These are phyloP conservation scores for Ascochyta viciae-villosae DNA, from an alignment of 2,329 filamentous ascomycete species.

Conservation along the genomic window DNA sequence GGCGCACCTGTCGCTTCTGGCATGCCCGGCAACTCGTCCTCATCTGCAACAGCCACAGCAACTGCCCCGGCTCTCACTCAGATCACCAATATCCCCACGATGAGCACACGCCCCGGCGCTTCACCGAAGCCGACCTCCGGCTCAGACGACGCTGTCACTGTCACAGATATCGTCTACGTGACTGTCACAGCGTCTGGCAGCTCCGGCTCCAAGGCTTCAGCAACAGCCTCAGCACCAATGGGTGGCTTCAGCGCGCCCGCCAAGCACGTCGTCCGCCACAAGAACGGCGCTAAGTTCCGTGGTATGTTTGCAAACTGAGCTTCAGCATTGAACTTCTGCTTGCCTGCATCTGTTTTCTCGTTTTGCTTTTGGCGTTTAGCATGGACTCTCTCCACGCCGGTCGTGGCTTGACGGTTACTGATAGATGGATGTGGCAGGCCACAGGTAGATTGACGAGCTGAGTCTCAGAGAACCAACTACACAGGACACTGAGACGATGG, in stretches of 20 bases:
- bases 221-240: not conserved
- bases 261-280: conserved; percentile 12
- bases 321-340: not conserved
- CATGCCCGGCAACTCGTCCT: conserved; percentile 11
- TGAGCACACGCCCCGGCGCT: conserved; percentile 24
- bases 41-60: conserved; percentile 6
- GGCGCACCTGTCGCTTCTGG: conserved; percentile 5
- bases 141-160: conserved; percentile 21
- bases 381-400: not conserved
- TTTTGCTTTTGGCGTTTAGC: not conserved
- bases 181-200: conserved; percentile 31
- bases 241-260: conserved; percentile 14
- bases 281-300: conserved; percentile 37
- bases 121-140: conserved; percentile 14
- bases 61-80: conserved; percentile 14
- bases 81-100: conserved; percentile 25
- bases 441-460: not conserved
- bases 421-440: not conserved
- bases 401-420: not conserved
- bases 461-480: not conserved
- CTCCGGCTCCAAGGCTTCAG: not conserved
- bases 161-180: conserved; percentile 37
- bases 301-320: conserved; percentile 17
- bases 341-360: not conserved
- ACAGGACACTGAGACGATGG: not conserved